Conservation (phyloP, 495 filamentous ascomycete species). For the Chlorociboria aeruginascens region DNA sequence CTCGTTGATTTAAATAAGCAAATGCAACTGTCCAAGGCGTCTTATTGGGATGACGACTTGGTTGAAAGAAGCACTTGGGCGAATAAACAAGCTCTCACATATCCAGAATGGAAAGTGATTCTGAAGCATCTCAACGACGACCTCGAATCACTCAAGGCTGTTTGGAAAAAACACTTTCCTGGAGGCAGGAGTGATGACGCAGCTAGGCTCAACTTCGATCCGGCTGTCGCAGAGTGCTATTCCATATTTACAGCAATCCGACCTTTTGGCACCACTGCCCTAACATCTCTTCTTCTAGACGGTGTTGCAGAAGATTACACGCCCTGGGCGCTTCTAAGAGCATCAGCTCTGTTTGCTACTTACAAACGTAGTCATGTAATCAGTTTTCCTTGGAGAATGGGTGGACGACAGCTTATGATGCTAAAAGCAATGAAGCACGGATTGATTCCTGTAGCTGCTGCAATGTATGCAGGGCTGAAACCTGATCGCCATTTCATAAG, state of each 20-base stretch:
- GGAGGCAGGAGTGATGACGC: conserved; percentile 9
- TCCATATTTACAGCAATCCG: conserved; percentile 32
- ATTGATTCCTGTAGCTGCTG: conserved; percentile 20
- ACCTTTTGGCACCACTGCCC: conserved; percentile 18
- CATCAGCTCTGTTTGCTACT: conserved; percentile 42
- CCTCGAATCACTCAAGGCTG: conserved; percentile 19
- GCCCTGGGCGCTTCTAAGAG: conserved; percentile 46
- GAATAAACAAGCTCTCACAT: conserved; percentile 18
- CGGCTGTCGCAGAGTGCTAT: conserved; percentile 27
- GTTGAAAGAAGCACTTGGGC: conserved; percentile 28
- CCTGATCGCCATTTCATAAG: conserved; percentile 26
- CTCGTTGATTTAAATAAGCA: conserved; percentile 34
- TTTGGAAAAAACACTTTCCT: conserved; percentile 22
- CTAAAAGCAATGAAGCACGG: conserved; percentile 40
- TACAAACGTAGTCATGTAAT: conserved; percentile 3
- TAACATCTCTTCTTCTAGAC: conserved; percentile 30
- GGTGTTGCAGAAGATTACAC: conserved; percentile 30
- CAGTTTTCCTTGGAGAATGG: conserved; percentile 49
- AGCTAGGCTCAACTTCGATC: neutral
- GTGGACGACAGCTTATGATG: conserved; percentile 47
- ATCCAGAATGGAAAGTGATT: conserved; percentile 19
- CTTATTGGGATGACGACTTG: conserved; percentile 38
- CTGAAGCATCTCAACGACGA: conserved; percentile 24
- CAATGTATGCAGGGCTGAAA: conserved; percentile 33
- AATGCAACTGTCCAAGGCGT: conserved; percentile 23